Evolutionary conservation across 1,139 yeast genomes (phyloP).

Genomic region (Pichia sp.): DNA sequence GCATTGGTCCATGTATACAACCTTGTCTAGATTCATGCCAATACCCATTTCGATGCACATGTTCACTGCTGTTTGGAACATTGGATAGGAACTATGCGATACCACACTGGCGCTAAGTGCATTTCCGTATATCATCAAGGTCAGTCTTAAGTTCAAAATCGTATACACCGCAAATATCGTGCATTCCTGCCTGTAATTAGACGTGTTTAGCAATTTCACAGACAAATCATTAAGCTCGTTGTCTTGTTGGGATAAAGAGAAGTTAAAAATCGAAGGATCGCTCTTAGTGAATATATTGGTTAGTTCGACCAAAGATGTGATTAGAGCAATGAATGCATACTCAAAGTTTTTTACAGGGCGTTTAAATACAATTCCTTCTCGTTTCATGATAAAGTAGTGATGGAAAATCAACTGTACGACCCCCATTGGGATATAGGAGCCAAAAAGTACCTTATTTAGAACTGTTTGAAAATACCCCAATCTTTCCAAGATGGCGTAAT

Average conservation of each 20-base stretch:
- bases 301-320: slow-evolving; percentile 17
- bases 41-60: slow-evolving; percentile 14
- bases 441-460: slow-evolving; percentile 21
- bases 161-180: slow-evolving; percentile 16
- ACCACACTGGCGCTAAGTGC: slow-evolving; percentile 15
- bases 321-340: slow-evolving; percentile 16
- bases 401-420: slow-evolving; percentile 14
- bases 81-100: slow-evolving; percentile 14
- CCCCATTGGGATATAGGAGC: slow-evolving; percentile 22
- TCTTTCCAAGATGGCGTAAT: slow-evolving; percentile 25
- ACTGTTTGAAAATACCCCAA: slow-evolving; percentile 20
- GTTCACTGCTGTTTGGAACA: slow-evolving; percentile 15
- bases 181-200: slow-evolving; percentile 15
- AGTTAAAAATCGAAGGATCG: slow-evolving; percentile 4
- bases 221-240: slow-evolving; percentile 15
- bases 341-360: slow-evolving; percentile 14
- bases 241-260: slow-evolving; percentile 1
- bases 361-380: slow-evolving; percentile 9
- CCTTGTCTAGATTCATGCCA: slow-evolving; percentile 9
- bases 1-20: slow-evolving; percentile 2
- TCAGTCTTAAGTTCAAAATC: slow-evolving; percentile 13
- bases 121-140: slow-evolving; percentile 19
- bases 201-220: slow-evolving; percentile 12
- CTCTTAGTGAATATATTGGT: slow-evolving; percentile 13
- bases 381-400: slow-evolving; percentile 12